These are phyloP conservation scores for Calocybe gambosa DNA, from an alignment of 1,284 basidiomycete species.

Conservation along the genomic window DNA sequence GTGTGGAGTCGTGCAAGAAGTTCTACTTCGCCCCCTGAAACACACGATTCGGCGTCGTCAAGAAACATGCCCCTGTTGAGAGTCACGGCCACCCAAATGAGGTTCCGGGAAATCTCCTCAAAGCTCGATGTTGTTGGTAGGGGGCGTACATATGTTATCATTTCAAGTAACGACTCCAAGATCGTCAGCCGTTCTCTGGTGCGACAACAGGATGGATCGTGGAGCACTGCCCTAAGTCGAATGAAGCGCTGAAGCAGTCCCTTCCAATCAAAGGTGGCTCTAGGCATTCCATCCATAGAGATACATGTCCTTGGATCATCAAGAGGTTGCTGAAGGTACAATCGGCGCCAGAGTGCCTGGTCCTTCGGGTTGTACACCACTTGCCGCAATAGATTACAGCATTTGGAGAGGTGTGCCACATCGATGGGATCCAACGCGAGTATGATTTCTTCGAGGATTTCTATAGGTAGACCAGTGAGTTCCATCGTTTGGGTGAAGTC, in stretches of 20 bases:
- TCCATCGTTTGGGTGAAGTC: neutral
- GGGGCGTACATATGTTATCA: constrained; percentile 38
- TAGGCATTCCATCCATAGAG: constrained; percentile 33
- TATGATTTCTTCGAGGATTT: constrained; percentile 51
- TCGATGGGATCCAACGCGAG: constrained; percentile 50
- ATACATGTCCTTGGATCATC: constrained; percentile 52
- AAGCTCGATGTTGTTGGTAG: constrained; percentile 19
- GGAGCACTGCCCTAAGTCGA: constrained; percentile 40
- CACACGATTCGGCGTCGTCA: constrained; percentile 25
- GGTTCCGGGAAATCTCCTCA: constrained; percentile 39
- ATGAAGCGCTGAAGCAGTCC: constrained; percentile 44
- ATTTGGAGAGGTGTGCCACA: constrained; percentile 43
- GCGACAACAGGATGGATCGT: constrained; percentile 26
- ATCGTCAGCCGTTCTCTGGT: constrained; percentile 36
- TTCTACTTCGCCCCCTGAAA: constrained; percentile 33
- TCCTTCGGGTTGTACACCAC: constrained; percentile 42
- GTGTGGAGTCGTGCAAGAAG: constrained; percentile 46
- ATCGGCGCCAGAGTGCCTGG: constrained; percentile 50
- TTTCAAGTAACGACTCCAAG: constrained; percentile 42
- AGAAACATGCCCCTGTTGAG: constrained; percentile 40
- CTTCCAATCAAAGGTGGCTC: constrained; percentile 44
- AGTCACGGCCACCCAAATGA: constrained; percentile 43
- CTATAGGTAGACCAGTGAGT: constrained; percentile 38
- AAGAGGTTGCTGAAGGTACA: constrained; percentile 48
- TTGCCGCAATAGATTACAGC: constrained; percentile 35